Evolutionary conservation across 371 early-diverging fungal genomes (phyloP).

Genomic region (Saksenaea oblongispora): DNA sequence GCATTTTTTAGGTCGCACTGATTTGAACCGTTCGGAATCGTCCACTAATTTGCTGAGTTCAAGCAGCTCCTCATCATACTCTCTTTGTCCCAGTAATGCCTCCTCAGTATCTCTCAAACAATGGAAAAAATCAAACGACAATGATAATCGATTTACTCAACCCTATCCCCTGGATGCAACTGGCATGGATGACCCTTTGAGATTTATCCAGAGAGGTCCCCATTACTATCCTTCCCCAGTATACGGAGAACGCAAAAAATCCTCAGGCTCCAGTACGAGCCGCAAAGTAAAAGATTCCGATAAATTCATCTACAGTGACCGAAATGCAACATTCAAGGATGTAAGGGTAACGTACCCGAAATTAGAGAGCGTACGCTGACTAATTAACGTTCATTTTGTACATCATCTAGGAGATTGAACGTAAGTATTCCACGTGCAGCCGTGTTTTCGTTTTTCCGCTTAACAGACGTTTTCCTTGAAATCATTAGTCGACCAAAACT

Average conservation of each 20-base stretch:
- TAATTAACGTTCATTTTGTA: background rate
- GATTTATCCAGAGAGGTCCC: constrained; percentile 6
- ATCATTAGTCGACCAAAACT: constrained; percentile 40
- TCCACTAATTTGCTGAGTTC: background rate
- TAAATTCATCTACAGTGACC: constrained; percentile 1
- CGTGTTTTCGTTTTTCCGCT: too few relatives aligned
- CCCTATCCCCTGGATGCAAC: constrained; percentile 12
- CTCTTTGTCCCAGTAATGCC: constrained; percentile 7
- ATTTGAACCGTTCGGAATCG: background rate
- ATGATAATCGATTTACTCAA: constrained; percentile 13
- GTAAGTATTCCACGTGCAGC: background rate
- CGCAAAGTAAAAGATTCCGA: constrained; percentile 21
- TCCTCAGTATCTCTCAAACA: constrained; percentile 11
- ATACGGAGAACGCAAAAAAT: constrained; percentile 18
- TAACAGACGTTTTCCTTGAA: background rate
- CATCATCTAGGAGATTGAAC: background rate
- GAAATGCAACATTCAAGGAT: background rate
- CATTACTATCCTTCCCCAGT: constrained; percentile 5
- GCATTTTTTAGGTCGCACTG: constrained; percentile 5
- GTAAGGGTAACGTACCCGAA: constrained; percentile 6
- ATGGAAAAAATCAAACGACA: constrained; percentile 16
- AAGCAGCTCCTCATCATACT: background rate
- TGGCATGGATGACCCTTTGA: constrained; percentile 14
- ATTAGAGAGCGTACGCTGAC: background rate
- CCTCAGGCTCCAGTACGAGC: constrained; percentile 8